Evolutionary conservation across 192 early-diverging fungal species (phyloP), one percentile per base, ranked within the genome.

Genomic region (Funneliformis mosseae): DNA sequence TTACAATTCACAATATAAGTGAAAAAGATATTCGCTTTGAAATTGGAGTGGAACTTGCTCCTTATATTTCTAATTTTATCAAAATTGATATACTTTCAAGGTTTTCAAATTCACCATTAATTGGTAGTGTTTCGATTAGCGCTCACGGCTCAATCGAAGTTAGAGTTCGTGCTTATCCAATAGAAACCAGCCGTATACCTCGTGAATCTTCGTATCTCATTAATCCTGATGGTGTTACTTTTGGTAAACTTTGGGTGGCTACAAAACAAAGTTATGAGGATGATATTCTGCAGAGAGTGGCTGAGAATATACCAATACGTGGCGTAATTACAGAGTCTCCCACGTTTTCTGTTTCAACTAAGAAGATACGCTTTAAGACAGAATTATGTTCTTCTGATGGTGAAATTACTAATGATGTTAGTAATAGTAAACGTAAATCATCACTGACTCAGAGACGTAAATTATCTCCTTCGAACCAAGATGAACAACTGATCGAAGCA

Each of bases 11-110:
- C 21, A 97, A 95, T 82, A 89, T 88, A 41, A 88, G 91, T 9
- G 91, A 92, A 41, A 89, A 93, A n/a, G 95, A 97, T 68, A 87
- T 91, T 27, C 88, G 91, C 16, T 95, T 97, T 83, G 92, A 94
- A 81, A 89, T 95, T 74, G 93, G 89, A 6, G 89, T 86, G 12
- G 86, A 88, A n/a, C 82, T 94, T 0, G 81, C 88, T 0, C 89
- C 90, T 21, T 91, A 93, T 62, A 74, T 97, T 3, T 76, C 84
- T 10, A 85, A 88, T 23, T 91, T 89, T 73, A 83, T 96, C 14
- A 86, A 88, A 61, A 69, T 95, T 10, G 93, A 96, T 61, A 87
- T 95, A 7, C 77, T 97, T 0, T 96, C 94, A 6, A 85, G 95
- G 11, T 94, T 92, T 74, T 92, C 94, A 5, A 97, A 94, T 83